Percentiles rank a stretch among this genome's conserved stretches.
Conservation (phyloP, 2,329 filamentous ascomycete species). For the Diaporthe sp. region DNA sequence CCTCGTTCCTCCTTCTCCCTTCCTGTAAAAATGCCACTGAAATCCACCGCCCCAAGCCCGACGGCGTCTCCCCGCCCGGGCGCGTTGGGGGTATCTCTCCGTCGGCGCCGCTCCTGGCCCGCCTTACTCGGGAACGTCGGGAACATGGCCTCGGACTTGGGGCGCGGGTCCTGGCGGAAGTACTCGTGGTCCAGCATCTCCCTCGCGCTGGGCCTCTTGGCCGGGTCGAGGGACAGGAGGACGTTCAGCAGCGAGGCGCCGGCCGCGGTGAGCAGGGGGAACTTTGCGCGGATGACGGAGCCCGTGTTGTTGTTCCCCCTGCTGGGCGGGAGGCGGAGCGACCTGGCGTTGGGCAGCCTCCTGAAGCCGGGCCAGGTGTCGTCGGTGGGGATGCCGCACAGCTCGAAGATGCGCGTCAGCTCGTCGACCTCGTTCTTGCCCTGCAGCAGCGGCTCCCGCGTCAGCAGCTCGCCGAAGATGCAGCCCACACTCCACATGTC, state of each 20-base stretch:
- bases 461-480: slow-evolving; percentile 92
- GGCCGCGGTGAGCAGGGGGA: slow-evolving; percentile 84
- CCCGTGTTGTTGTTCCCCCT: slow-evolving; percentile 51
- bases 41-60: slow-evolving; percentile 70
- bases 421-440: slow-evolving; percentile 95
- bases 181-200: slow-evolving; percentile 86
- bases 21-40: slow-evolving; percentile 79
- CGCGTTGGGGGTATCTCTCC: slow-evolving; percentile 83
- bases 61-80: slow-evolving; percentile 82
- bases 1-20: slow-evolving; percentile 75
- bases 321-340: slow-evolving; percentile 76
- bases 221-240: slow-evolving; percentile 83
- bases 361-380: slow-evolving; percentile 89
- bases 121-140: slow-evolving; percentile 97
- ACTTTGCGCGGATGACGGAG: slow-evolving; percentile 79
- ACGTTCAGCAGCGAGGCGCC: slow-evolving; percentile 78
- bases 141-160: slow-evolving; percentile 93
- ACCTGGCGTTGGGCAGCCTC: slow-evolving; percentile 87
- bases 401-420: slow-evolving; percentile 86
- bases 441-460: slow-evolving; percentile 85
- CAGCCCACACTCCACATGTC: slow-evolving; percentile 98
- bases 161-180: slow-evolving; percentile 89
- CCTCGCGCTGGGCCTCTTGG: slow-evolving; percentile 76
- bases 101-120: slow-evolving; percentile 85
- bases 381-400: slow-evolving; percentile 89